Conservation (phyloP, 2,329 filamentous ascomycete genomes). For the Trichoderma atrobrunneum region DNA sequence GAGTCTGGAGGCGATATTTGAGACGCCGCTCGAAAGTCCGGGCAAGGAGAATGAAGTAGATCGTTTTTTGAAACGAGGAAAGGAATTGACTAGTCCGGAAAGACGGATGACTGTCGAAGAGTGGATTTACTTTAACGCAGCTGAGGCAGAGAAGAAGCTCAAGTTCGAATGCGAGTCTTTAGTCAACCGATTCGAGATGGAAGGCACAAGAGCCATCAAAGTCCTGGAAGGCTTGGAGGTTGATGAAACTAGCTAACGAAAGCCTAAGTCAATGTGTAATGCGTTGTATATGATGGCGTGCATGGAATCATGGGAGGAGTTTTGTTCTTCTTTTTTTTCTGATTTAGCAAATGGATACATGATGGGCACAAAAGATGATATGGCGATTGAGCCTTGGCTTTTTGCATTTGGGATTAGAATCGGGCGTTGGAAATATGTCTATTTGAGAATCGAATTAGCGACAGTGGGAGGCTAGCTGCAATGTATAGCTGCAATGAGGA, state of each 20-base stretch:
- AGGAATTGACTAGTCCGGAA: constrained; percentile 69
- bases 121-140: constrained; percentile 83
- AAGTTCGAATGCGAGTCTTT: constrained; percentile 78
- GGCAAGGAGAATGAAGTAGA: constrained; percentile 54
- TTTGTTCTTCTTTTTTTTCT: constrained; percentile 1
- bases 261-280: not conserved
- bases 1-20: constrained; percentile 72
- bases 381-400: not conserved
- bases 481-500: not conserved
- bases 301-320: not conserved
- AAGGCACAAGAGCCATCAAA: constrained; percentile 75
- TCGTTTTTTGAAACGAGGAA: constrained; percentile 52
- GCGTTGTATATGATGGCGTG: constrained; percentile 15
- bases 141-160: constrained; percentile 74
- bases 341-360: constrained; percentile 6
- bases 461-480: not conserved
- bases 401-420: not conserved
- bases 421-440: not conserved
- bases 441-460: not conserved
- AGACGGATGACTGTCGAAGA: constrained; percentile 90
- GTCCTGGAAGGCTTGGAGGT: constrained; percentile 70
- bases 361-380: not conserved
- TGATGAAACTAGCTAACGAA: constrained; percentile 34
- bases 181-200: constrained; percentile 77
- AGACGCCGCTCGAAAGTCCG: constrained; percentile 39